Evolutionary conservation across 2,329 filamentous ascomycete genomes (phyloP), one percentile per base, ranked within the genome.

Genomic region (Ceratocystis eucalypticola): DNA sequence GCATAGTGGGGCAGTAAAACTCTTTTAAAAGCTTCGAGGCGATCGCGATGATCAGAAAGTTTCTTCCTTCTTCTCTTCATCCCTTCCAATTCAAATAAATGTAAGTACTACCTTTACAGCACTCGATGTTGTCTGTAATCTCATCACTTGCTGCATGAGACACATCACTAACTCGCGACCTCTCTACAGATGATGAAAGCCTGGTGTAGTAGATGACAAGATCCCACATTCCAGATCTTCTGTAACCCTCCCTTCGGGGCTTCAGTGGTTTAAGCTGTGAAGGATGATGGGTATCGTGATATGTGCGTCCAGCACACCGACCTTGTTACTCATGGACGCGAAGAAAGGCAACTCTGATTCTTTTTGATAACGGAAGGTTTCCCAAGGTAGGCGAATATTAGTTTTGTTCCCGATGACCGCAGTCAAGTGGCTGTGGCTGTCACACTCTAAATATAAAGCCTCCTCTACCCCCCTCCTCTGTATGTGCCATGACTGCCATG

Each of bases 1-100:
- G 1, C 12, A 65, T 50, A 33, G 66, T 68, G 66, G 66, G 48
- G 66, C 64, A 53, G 3, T 28, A 30, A 53, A 67, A 55, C 50
- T 5, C 22, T 6, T 45, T 62, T 65, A 64, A 65, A 67, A 61
- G 61, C 17, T 15, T 15, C 33, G 41, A 41, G 45, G 62, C 62
- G 55, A 37, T 62, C 53, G 37, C 50, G 53, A 64, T 30, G 7
- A 73, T 74, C 75, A 75, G 75, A 41, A 15, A n/a, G 71, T 74
- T 72, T 76, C 77, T 69, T 74, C 74, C 78, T 78, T 77, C 10
- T 81, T 82, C 80, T 78, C 79, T 80, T 86, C 83, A 88, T 86
- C 91, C 92, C 91, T 96, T 96, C 92, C 91, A 91, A 89, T 92
- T 96, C 95, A 96, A 95, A 88, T 86, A 87, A 84, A 90, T 81